phyloP scores from a whole-genome alignment of 768 basidiomycete genomes.

The Pleurotus giganteus region DNA sequence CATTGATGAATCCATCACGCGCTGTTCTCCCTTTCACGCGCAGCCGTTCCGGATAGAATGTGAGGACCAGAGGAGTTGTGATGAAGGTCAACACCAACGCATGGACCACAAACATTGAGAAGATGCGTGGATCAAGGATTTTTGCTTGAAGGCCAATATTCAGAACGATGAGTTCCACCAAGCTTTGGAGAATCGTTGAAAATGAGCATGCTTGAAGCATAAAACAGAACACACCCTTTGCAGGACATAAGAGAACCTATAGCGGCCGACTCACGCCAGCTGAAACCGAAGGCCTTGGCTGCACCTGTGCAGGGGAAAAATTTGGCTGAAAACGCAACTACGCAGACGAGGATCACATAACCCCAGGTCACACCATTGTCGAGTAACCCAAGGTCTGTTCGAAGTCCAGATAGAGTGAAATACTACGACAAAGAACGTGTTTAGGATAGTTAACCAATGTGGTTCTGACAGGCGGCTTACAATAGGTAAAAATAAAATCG shows the following conservation, averaged over 20 bases:
- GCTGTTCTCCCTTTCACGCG: slow-evolving; percentile 37
- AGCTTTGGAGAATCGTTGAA: slow-evolving; percentile 27
- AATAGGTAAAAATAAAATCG: slow-evolving; percentile 71
- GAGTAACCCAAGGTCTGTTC: slow-evolving; percentile 77
- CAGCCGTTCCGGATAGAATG: slow-evolving; percentile 69
- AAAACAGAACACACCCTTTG: slow-evolving; percentile 60
- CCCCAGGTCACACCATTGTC: slow-evolving; percentile 79
- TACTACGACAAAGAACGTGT: slow-evolving; percentile 43
- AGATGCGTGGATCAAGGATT: slow-evolving; percentile 62
- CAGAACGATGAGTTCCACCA: slow-evolving; percentile 88
- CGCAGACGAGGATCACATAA: slow-evolving; percentile 70
- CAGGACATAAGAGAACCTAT: slow-evolving; percentile 89
- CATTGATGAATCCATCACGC: slow-evolving; percentile 16
- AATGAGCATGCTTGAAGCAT: neutral
- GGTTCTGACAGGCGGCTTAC: slow-evolving; percentile 49
- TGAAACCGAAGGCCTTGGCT: slow-evolving; percentile 64
- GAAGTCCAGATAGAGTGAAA: slow-evolving; percentile 76
- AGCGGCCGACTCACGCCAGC: slow-evolving; percentile 71
- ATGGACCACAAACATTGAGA: slow-evolving; percentile 88
- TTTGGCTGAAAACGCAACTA: slow-evolving; percentile 77
- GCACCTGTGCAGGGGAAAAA: slow-evolving; percentile 66
- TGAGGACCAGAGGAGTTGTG: slow-evolving; percentile 78
- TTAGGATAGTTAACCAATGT: neutral
- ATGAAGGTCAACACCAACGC: slow-evolving; percentile 77
- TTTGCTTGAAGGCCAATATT: slow-evolving; percentile 78